Conservation (phyloP, 805 yeast species). For the Schwanniomyces occidentalis region DNA sequence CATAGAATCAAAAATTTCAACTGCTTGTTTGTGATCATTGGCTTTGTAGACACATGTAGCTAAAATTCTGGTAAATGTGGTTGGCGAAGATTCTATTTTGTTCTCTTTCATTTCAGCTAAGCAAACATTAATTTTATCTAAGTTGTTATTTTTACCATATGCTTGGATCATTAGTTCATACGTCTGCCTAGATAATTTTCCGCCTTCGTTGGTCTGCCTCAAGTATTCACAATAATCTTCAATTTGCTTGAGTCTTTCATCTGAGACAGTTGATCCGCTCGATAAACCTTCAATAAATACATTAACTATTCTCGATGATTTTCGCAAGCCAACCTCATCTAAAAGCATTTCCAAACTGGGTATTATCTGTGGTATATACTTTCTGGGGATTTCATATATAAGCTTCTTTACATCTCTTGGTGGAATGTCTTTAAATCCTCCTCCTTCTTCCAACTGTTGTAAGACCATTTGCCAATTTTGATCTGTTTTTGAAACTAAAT, state of each 20-base stretch:
- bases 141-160: constrained; percentile 41
- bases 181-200: constrained; percentile 36
- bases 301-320: constrained; percentile 34
- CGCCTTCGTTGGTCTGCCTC: constrained; percentile 16
- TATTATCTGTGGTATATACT: constrained; percentile 32
- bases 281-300: constrained; percentile 38
- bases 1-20: constrained; percentile 78
- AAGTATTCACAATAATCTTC: constrained; percentile 33
- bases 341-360: constrained; percentile 39
- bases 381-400: constrained; percentile 42
- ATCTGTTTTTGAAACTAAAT: constrained; percentile 35
- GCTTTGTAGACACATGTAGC: constrained; percentile 58
- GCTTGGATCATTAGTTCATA: constrained; percentile 47
- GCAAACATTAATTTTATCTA: constrained; percentile 38
- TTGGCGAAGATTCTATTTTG: constrained; percentile 43
- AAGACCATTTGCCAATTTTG: constrained; percentile 52
- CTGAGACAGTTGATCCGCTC: constrained; percentile 17
- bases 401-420: constrained; percentile 35
- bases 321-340: constrained; percentile 28
- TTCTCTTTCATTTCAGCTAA: constrained; percentile 36
- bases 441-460: constrained; percentile 31
- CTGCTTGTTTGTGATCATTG: constrained; percentile 58
- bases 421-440: constrained; percentile 36
- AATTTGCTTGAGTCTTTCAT: constrained; percentile 23
- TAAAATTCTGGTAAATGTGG: constrained; percentile 56